Conservation (phyloP, 2,329 filamentous ascomycete species). For the Alternaria gaisen region DNA sequence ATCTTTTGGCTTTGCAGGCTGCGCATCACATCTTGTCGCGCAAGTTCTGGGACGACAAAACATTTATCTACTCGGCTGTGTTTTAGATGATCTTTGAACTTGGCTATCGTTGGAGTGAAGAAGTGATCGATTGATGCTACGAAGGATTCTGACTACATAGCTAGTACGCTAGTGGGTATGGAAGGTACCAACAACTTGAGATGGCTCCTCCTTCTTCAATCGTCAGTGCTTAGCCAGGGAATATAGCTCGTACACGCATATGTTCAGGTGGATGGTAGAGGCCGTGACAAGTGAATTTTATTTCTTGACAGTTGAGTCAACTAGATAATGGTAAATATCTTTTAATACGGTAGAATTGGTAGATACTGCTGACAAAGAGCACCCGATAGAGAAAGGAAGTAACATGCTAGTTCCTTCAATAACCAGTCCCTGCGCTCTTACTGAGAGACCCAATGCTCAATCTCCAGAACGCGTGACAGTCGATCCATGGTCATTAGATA, state of each 20-base stretch:
- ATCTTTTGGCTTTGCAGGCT: background rate
- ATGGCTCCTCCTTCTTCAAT: no score
- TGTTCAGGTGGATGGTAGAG: no score
- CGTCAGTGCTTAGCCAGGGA: background rate
- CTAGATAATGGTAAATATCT: background rate
- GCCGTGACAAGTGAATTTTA: background rate
- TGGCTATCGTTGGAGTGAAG: no score
- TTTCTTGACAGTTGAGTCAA: background rate
- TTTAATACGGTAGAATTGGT: background rate
- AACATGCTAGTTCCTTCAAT: background rate
- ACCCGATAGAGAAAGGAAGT: background rate
- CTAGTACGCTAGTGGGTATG: no score
- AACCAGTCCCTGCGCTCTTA: background rate
- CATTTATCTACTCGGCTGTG: background rate
- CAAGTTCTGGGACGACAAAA: background rate
- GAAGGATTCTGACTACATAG: no score
- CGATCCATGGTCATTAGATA: background rate
- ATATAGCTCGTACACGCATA: background rate
- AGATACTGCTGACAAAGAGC: background rate
- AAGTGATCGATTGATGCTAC: no score
- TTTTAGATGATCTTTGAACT: no score
- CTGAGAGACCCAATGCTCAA: background rate
- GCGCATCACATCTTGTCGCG: background rate
- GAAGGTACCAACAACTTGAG: no score
- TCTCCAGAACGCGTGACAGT: background rate